phyloP scores from a whole-genome alignment of 2,329 filamentous ascomycete species.

The Colletotrichum shisoi region DNA sequence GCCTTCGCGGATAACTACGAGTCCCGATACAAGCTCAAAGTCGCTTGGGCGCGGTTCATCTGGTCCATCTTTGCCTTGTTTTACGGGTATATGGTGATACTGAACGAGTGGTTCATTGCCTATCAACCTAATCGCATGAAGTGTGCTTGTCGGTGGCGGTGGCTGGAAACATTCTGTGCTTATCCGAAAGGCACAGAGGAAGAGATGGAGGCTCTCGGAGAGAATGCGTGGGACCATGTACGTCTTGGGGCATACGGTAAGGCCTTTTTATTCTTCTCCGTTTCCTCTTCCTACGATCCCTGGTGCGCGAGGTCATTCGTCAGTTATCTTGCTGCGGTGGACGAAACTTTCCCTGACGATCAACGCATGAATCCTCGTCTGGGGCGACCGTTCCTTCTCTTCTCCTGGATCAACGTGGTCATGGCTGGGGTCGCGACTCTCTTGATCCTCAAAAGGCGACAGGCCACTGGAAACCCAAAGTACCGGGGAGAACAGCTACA shows the following conservation, averaged over 20 bases:
- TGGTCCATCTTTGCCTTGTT: not conserved
- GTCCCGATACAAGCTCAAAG: not conserved
- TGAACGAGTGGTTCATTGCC: not conserved
- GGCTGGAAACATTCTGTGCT: not conserved
- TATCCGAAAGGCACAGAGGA: not conserved
- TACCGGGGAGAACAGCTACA: not conserved
- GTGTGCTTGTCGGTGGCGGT: not conserved
- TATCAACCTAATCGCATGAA: not conserved
- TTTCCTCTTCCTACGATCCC: not conserved
- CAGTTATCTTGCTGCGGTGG: not conserved
- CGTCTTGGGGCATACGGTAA: not conserved
- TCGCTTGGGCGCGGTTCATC: not conserved
- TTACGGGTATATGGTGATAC: not conserved
- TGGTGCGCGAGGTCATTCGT: not conserved
- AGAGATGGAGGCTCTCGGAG: not conserved
- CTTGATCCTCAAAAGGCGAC: not conserved
- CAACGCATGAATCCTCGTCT: not conserved
- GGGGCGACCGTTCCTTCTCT: not conserved
- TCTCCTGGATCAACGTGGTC: not conserved
- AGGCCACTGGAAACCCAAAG: not conserved
- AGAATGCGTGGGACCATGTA: not conserved
- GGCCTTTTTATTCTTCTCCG: not conserved
- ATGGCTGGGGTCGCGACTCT: not conserved
- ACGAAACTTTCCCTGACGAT: no score
- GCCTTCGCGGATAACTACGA: not conserved